Base-by-base conservation (phyloP, 352 stramenopile species). In the Phytophthora colocasiae region DNA sequence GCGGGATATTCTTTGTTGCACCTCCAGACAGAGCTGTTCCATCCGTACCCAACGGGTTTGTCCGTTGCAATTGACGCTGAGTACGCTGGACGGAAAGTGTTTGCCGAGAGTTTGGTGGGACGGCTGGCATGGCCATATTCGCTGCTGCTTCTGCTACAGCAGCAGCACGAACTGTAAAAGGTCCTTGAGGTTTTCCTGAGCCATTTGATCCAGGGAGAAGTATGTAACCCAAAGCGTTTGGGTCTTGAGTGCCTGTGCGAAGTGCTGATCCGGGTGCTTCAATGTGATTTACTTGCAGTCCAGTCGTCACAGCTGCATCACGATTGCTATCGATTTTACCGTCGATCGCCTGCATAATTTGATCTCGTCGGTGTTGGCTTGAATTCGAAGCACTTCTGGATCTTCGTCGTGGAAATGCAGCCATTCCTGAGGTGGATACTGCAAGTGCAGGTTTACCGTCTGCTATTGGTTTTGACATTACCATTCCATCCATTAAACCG, bases 141-240 rank as follows among this genome's bases (percentile, higher is more conserved):
- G 57, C 63, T 58, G 68, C 68, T 48, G 63, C 68, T 14, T 60
- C 51, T 1, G 68, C 52, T 8, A 73, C 63, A 48, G 68, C 63
- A 43, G 57, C 68, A 8, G 68, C 57, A 40, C 68, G 63, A 51
- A 70, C 58, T n/a, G 57, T 69, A 54, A 70, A 73, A 1, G 68
- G 63, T 44, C 58, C 31, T 47, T 12, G 34, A 27, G 43, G 29
- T 57, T 36, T 72, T 11, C 49, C 48, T 36, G 38, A 54, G 11
- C 11, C 46, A 36, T 32, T 8, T 15, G 54, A 34, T 44, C 41
- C 57, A 26, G 68, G 47, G 15, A 58, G 48, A 19, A 72, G 26
- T 40, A 58, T 5, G 9, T 66, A 66, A 1, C 56, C 68, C 9
- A 39, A 17, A 27, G 58, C 34, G 26, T 59, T 64, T 5, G 51